Evolutionary conservation across 805 yeast genomes (phyloP).

Genomic region (Monosporozyma siamensis): DNA sequence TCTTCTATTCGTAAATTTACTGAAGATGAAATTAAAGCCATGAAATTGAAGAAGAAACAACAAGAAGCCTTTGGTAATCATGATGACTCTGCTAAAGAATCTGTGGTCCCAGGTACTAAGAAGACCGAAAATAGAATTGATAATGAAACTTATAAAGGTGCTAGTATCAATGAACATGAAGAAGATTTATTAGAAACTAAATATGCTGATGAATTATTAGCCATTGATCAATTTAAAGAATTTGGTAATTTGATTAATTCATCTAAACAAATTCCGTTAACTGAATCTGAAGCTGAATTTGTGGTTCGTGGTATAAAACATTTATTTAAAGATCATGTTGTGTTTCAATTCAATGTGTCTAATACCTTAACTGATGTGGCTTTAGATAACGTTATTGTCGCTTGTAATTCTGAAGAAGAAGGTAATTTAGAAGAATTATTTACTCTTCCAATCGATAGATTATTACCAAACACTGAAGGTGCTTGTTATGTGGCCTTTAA

Average conservation of each 20-base stretch:
- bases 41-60: constrained; percentile 48
- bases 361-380: constrained; percentile 77
- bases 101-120: constrained; percentile 11
- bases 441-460: constrained; percentile 60
- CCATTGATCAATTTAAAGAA: constrained; percentile 60
- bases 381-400: constrained; percentile 66
- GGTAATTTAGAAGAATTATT: constrained; percentile 55
- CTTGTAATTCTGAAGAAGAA: constrained; percentile 53
- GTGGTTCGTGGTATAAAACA: constrained; percentile 81
- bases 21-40: constrained; percentile 59
- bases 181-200: constrained; percentile 45
- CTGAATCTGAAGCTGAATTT: constrained; percentile 90
- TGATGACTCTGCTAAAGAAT: constrained; percentile 18
- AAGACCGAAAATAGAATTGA: constrained; percentile 17
- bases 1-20: constrained; percentile 53
- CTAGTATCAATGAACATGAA: constrained; percentile 24
- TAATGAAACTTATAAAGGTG: constrained; percentile 19
- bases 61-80: constrained; percentile 21
- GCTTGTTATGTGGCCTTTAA: constrained; percentile 69
- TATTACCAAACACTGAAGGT: constrained; percentile 63
- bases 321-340: constrained; percentile 60
- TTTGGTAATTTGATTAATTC: constrained; percentile 74
- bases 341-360: constrained; percentile 73
- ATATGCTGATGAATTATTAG: constrained; percentile 58
- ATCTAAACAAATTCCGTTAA: constrained; percentile 54